Conservation (phyloP, 345 rosid species). For the Lenwebbia sp. region DNA sequence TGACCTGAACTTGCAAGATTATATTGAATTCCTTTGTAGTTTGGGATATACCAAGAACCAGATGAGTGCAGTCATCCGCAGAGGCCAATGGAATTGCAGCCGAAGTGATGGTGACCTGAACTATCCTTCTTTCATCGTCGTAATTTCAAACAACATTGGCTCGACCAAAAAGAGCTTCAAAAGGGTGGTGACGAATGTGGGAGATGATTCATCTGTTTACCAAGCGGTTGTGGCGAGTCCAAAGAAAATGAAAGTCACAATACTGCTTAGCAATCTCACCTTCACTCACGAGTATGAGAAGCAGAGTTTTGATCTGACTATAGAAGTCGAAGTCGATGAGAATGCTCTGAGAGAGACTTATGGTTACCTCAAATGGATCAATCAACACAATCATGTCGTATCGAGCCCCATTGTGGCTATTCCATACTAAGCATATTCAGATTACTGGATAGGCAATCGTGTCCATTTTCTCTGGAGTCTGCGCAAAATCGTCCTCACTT, state of each 20-base stretch:
- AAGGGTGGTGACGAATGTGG: slow-evolving; percentile 18
- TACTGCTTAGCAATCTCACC: slow-evolving; percentile 7
- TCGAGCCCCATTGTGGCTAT: not conserved
- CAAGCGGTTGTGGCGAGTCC: not conserved
- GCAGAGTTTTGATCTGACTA: not conserved
- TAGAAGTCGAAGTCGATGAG: slow-evolving; percentile 10
- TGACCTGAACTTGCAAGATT: slow-evolving; percentile 23
- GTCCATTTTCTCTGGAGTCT: too few relatives aligned
- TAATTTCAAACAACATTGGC: slow-evolving; percentile 8
- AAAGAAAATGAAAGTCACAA: not conserved
- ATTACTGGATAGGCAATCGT: not conserved
- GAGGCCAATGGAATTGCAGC: slow-evolving; percentile 24
- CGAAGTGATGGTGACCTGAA: not conserved
- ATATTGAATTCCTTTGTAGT: slow-evolving; percentile 22
- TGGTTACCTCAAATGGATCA: slow-evolving; percentile 29
- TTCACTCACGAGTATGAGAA: slow-evolving; percentile 4
- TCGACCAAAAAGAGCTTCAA: slow-evolving; percentile 10
- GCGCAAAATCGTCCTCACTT: too few relatives aligned
- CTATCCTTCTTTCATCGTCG: not conserved
- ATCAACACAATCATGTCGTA: slow-evolving; percentile 7
- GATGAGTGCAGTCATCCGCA: slow-evolving; percentile 21
- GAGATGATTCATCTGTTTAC: slow-evolving; percentile 11
- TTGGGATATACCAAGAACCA: slow-evolving; percentile 19
- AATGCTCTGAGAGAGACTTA: not conserved
- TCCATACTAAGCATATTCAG: not conserved